Evolutionary conservation across 139 green algal species (phyloP).

Genomic region (Closterium sp.): DNA sequence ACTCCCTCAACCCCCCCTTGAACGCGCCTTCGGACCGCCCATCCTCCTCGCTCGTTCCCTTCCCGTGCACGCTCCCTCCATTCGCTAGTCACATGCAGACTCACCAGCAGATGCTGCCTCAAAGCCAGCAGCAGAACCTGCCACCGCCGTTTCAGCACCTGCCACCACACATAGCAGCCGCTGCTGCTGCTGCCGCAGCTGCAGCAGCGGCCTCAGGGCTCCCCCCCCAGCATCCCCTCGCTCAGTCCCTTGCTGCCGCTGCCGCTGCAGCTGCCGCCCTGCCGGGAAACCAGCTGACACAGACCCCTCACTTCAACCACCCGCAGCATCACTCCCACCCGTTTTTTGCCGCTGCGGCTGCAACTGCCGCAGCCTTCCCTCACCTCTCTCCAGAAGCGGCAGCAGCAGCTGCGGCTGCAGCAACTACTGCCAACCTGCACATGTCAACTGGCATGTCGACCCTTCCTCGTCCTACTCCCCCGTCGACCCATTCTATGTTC

Average conservation of each 20-base stretch:
- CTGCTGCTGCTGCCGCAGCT: neutral
- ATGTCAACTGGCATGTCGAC: neutral
- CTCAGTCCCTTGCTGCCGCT: neutral
- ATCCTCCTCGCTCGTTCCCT: neutral
- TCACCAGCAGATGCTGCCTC: neutral
- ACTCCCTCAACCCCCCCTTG: neutral
- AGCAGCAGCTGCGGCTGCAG: neutral
- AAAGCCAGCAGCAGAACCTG: neutral
- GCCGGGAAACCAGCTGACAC: neutral
- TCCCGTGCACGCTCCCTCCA: neutral
- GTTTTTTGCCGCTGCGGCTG: neutral
- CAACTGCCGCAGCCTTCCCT: neutral
- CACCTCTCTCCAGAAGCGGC: neutral
- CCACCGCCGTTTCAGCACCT: neutral
- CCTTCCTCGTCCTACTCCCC: neutral
- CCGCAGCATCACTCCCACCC: neutral
- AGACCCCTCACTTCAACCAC: neutral
- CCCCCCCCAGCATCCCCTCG: neutral
- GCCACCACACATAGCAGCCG: neutral
- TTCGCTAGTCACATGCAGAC: neutral
- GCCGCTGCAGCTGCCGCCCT: neutral
- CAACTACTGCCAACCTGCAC: neutral
- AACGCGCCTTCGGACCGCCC: too few relatives aligned
- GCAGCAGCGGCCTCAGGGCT: neutral
- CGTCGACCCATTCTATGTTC: neutral